Evolutionary conservation across 2,329 filamentous ascomycete species (phyloP).

Genomic region (Trichoderma sp.): DNA sequence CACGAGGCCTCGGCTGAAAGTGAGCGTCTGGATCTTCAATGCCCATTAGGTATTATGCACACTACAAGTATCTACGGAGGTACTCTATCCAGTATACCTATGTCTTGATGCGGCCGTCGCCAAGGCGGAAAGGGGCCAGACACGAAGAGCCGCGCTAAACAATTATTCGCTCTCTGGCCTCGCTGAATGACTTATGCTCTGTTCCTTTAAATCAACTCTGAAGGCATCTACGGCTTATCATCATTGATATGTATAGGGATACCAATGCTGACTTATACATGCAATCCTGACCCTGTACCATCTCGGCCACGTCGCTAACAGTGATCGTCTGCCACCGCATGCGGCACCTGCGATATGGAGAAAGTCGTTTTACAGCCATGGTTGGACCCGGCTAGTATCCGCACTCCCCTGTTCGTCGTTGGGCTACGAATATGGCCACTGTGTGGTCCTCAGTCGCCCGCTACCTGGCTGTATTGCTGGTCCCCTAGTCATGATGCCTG

Average conservation of each 20-base stretch:
- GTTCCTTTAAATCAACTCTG: neutral
- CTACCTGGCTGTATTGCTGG: neutral
- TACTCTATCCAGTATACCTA: neutral
- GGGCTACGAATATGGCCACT: slow-evolving; percentile 6
- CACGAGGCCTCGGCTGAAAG: slow-evolving; percentile 21
- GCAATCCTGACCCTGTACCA: neutral
- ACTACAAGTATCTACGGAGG: neutral
- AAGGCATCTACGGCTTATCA: neutral
- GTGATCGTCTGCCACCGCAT: slow-evolving; percentile 4
- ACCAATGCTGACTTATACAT: neutral
- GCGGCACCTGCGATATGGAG: slow-evolving; percentile 23
- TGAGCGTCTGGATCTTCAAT: neutral
- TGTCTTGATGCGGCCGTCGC: slow-evolving; percentile 1
- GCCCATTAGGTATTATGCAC: slow-evolving; percentile 16
- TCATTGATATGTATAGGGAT: neutral
- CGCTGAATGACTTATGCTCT: neutral
- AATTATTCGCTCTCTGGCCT: neutral
- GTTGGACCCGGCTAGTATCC: slow-evolving; percentile 9
- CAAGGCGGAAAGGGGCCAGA: slow-evolving; percentile 12
- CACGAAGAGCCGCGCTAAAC: neutral
- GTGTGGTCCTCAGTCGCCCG: slow-evolving; percentile 15
- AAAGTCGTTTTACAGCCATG: slow-evolving; percentile 2
- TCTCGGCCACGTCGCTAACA: neutral
- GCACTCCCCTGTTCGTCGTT: slow-evolving; percentile 15
- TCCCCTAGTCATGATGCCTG: slow-evolving; percentile 10